These are phyloP conservation scores for Alternaria conjuncta DNA, from an alignment of 2,329 filamentous ascomycete species.

Conservation along the genomic window DNA sequence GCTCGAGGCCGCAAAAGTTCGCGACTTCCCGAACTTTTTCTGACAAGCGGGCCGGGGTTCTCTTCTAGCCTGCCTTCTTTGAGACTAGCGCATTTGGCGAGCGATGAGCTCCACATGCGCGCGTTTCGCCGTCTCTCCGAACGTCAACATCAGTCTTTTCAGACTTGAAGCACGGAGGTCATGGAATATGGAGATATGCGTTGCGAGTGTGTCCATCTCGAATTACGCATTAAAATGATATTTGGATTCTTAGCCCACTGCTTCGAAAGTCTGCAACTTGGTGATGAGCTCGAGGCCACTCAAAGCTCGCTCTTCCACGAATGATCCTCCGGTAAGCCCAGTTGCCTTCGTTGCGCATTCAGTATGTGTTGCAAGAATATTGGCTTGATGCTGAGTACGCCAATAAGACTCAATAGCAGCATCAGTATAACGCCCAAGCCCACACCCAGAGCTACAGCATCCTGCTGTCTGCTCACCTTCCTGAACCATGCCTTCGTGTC, in stretches of 20 bases:
- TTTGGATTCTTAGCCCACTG: too few species aligned
- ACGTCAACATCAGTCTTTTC: too few species aligned
- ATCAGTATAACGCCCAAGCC: constrained; percentile 28
- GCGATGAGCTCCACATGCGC: too few species aligned
- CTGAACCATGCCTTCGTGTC: constrained; percentile 44
- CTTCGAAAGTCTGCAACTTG: too few species aligned
- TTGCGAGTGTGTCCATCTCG: too few species aligned
- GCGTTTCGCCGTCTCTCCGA: too few species aligned
- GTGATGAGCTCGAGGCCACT: background rate
- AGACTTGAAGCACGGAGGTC: background rate
- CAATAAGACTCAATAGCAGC: constrained; percentile 24
- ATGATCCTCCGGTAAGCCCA: constrained; percentile 23
- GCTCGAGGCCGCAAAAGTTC: constrained; percentile 18
- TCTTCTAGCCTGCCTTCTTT: background rate
- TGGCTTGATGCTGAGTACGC: constrained; percentile 24
- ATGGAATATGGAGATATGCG: background rate
- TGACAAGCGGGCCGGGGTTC: constrained; percentile 24
- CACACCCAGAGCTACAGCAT: constrained; percentile 27
- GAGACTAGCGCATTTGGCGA: too few species aligned
- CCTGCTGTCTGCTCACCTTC: constrained; percentile 33
- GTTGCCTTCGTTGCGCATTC: constrained; percentile 32
- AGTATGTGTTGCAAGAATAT: constrained; percentile 28
- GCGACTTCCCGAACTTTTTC: constrained; percentile 35
- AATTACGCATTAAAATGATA: background rate
- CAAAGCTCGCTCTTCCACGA: constrained; percentile 17